phyloP scores from a whole-genome alignment of 805 yeast species.

The Danielia reshetovae region DNA sequence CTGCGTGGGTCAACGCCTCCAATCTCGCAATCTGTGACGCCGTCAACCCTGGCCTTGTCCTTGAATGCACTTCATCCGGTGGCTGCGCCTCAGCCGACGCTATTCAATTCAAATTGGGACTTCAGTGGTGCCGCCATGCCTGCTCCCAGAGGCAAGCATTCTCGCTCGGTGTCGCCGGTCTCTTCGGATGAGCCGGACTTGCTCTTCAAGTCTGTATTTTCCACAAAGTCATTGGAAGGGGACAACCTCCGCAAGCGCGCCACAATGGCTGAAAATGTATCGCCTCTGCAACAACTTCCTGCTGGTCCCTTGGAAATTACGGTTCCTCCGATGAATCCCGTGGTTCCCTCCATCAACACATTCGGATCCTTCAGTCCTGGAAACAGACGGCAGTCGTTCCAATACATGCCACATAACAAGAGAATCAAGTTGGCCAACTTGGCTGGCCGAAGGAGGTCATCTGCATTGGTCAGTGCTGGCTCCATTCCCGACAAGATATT shows the following conservation, averaged over 20 bases:
- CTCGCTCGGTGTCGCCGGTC: slow-evolving; percentile 17
- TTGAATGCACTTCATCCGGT: neutral
- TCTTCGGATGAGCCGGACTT: slow-evolving; percentile 12
- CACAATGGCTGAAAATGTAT: slow-evolving; percentile 5
- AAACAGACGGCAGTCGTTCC: slow-evolving; percentile 33
- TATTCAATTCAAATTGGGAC: slow-evolving; percentile 20
- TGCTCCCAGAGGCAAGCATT: slow-evolving; percentile 4
- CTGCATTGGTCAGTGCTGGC: slow-evolving; percentile 49
- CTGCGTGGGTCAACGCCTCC: neutral
- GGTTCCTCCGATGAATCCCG: slow-evolving; percentile 41
- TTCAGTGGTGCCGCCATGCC: slow-evolving; percentile 9
- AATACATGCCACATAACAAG: slow-evolving; percentile 52
- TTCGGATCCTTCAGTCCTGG: slow-evolving; percentile 20
- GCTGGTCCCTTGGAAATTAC: slow-evolving; percentile 15
- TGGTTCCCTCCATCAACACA: slow-evolving; percentile 27
- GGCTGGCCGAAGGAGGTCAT: slow-evolving; percentile 48
- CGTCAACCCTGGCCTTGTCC: neutral
- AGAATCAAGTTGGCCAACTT: slow-evolving; percentile 47
- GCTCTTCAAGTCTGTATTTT: slow-evolving; percentile 2
- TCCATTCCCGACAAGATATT: slow-evolving; percentile 60
- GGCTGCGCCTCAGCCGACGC: slow-evolving; percentile 9
- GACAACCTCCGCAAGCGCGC: slow-evolving; percentile 12
- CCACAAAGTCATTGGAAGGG: slow-evolving; percentile 7
- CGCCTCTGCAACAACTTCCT: slow-evolving; percentile 8
- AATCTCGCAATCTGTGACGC: neutral